Percentiles rank a stretch among this genome's conserved stretches.
Evolutionary conservation across 1,139 yeast genomes (phyloP).

Genomic region (Pichia sorboxylosa): DNA sequence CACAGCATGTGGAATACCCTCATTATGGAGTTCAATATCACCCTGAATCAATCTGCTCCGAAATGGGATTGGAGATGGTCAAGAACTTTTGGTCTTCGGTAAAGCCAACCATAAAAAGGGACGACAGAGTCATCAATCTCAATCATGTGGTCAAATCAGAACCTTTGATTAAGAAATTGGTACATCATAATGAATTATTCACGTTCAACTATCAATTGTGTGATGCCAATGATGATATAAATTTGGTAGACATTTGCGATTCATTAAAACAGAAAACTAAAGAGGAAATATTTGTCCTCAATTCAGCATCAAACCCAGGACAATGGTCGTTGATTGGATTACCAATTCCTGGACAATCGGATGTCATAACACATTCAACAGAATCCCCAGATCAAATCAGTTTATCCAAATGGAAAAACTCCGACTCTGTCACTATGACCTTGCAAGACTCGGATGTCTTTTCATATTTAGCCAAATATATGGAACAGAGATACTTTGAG

Average conservation of each 20-base stretch:
- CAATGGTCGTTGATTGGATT: slow-evolving; percentile 80
- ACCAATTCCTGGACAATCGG: slow-evolving; percentile 41
- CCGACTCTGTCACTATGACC: neutral
- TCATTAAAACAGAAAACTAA: slow-evolving; percentile 1
- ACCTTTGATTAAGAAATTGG: slow-evolving; percentile 13
- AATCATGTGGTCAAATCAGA: slow-evolving; percentile 6
- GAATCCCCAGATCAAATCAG: slow-evolving; percentile 18
- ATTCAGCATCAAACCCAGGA: slow-evolving; percentile 74
- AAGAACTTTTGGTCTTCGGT: slow-evolving; percentile 43
- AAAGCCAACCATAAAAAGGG: neutral
- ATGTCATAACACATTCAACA: slow-evolving; percentile 56
- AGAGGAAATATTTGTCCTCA: slow-evolving; percentile 44
- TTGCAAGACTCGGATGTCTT: slow-evolving; percentile 27
- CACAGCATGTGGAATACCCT: slow-evolving; percentile 46
- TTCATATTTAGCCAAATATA: slow-evolving; percentile 38
- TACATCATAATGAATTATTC: neutral
- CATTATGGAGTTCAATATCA: slow-evolving; percentile 94
- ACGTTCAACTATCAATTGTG: slow-evolving; percentile 11
- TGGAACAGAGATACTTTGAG: slow-evolving; percentile 25
- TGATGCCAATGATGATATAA: neutral
- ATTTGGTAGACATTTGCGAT: slow-evolving; percentile 40
- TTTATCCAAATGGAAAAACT: slow-evolving; percentile 18
- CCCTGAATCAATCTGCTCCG: slow-evolving; percentile 88
- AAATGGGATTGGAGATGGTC: slow-evolving; percentile 47
- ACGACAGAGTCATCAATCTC: neutral